phyloP scores from a whole-genome alignment of 106 monocot genomes.

The Dendrobium chrysotoxum region DNA sequence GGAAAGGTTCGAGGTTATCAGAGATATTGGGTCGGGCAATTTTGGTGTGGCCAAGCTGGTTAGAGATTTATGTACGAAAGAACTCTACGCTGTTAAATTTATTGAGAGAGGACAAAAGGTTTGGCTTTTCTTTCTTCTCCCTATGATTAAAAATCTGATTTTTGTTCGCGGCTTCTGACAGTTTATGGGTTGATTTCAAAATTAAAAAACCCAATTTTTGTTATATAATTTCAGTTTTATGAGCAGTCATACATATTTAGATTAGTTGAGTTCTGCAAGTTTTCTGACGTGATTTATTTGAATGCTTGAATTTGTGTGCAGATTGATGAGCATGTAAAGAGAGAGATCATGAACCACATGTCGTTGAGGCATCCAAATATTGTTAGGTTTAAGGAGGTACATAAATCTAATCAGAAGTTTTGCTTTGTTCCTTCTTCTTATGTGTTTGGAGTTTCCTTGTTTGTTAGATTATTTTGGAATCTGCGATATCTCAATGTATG shows the following conservation, averaged over 20 bases:
- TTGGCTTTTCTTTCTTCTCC: background rate
- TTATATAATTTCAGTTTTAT: too few species aligned
- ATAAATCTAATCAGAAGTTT: background rate
- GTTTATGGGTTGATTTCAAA: too few species aligned
- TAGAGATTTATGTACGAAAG: constrained; percentile 21
- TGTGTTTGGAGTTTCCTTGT: background rate
- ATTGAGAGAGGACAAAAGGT: constrained; percentile 43
- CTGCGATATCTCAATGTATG: too few species aligned
- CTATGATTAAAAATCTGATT: background rate
- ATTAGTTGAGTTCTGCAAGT: too few species aligned
- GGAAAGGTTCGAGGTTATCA: constrained; percentile 34
- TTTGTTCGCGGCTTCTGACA: background rate
- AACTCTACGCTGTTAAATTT: constrained; percentile 39
- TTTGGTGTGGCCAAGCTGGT: constrained; percentile 42
- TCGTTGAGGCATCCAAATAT: constrained; percentile 56
- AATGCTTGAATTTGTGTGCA: constrained; percentile 9
- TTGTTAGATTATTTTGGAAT: too few species aligned
- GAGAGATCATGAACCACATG: constrained; percentile 75
- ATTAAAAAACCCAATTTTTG: too few species aligned
- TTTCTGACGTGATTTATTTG: background rate
- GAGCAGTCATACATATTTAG: too few species aligned
- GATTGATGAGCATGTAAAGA: constrained; percentile 77
- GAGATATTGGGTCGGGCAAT: constrained; percentile 38
- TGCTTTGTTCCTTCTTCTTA: background rate
- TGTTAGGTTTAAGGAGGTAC: constrained; percentile 71